Evolutionary conservation across 2,329 filamentous ascomycete genomes (phyloP).

Genomic region (Sclerotinia subarctica): DNA sequence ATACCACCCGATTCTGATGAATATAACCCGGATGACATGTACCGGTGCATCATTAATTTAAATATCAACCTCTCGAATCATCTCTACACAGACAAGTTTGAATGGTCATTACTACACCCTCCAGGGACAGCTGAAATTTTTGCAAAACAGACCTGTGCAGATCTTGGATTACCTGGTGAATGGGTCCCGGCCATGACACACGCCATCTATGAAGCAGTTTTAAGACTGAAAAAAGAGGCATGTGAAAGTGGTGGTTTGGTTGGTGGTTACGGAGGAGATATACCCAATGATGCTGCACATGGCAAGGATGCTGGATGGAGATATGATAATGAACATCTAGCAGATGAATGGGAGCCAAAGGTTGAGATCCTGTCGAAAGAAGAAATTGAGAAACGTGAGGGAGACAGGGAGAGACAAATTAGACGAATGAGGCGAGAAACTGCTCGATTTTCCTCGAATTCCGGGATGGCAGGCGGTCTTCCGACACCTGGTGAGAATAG

Average conservation of each 20-base stretch:
- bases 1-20: slow-evolving; percentile 65
- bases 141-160: slow-evolving; percentile 86
- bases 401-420: slow-evolving; percentile 88
- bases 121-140: slow-evolving; percentile 90
- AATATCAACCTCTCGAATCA: slow-evolving; percentile 90
- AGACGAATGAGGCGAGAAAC: slow-evolving; percentile 84
- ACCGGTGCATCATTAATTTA: slow-evolving; percentile 86
- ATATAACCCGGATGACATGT: slow-evolving; percentile 88
- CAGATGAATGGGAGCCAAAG: slow-evolving; percentile 79
- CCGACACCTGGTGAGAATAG: slow-evolving; percentile 51
- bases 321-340: slow-evolving; percentile 88
- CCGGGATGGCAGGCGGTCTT: slow-evolving; percentile 74
- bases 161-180: slow-evolving; percentile 83
- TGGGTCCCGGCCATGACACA: slow-evolving; percentile 94
- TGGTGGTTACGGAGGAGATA: slow-evolving; percentile 67
- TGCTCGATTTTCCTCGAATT: slow-evolving; percentile 82
- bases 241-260: slow-evolving; percentile 88
- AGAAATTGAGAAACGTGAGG: slow-evolving; percentile 95
- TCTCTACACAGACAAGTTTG: slow-evolving; percentile 94
- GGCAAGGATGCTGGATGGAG: slow-evolving; percentile 87
- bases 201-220: slow-evolving; percentile 91
- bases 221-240: slow-evolving; percentile 92
- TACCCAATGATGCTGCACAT: slow-evolving; percentile 85
- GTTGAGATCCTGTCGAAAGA: slow-evolving; percentile 83
- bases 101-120: slow-evolving; percentile 92